Percentiles rank a stretch among this genome's conserved stretches.
These are phyloP conservation scores for Phytophthora crassamura DNA, from an alignment of 352 stramenopile species.

Conservation along the genomic window DNA sequence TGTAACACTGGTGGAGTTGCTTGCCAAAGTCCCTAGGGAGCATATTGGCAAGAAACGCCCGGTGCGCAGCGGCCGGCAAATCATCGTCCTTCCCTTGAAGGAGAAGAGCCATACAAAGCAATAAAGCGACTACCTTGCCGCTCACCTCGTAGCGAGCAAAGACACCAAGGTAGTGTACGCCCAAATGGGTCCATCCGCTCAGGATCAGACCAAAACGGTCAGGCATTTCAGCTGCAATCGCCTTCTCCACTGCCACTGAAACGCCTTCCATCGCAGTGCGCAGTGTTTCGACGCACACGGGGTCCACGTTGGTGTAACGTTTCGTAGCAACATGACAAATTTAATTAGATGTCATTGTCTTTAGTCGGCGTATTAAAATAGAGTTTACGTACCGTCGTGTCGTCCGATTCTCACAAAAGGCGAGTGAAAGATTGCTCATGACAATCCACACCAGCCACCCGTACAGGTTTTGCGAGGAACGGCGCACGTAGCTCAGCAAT, in stretches of 20 bases:
- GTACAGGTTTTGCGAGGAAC: constrained; percentile 12
- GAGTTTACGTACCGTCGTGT: constrained; percentile 5
- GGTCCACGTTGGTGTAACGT: too few species aligned
- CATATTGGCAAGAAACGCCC: too few species aligned
- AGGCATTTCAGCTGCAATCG: neutral
- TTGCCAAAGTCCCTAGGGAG: too few species aligned
- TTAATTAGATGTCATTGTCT: too few species aligned
- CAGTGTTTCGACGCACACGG: constrained; percentile 2
- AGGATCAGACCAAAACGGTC: constrained; percentile 1
- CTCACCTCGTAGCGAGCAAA: constrained; percentile 6
- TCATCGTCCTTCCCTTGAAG: too few species aligned
- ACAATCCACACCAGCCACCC: constrained; percentile 2
- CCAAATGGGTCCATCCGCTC: constrained; percentile 7
- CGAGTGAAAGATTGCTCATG: constrained; percentile 10
- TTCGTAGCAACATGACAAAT: too few species aligned
- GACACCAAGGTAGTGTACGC: constrained; percentile 1
- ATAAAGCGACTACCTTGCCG: constrained; percentile 5
- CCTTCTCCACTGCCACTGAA: neutral
- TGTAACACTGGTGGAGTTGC: too few species aligned
- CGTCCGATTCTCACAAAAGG: constrained; percentile 11
- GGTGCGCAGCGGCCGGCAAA: too few species aligned
- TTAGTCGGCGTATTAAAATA: too few species aligned
- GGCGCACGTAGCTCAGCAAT: constrained; percentile 8
- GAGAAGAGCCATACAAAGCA: too few species aligned
- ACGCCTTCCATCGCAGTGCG: constrained; percentile 3